A percentile compares a stretch with the other conserved stretches of the same genome.
These are phyloP conservation scores for Calonectria pteridis DNA, from an alignment of 2,329 filamentous ascomycete genomes.

Conservation along the genomic window DNA sequence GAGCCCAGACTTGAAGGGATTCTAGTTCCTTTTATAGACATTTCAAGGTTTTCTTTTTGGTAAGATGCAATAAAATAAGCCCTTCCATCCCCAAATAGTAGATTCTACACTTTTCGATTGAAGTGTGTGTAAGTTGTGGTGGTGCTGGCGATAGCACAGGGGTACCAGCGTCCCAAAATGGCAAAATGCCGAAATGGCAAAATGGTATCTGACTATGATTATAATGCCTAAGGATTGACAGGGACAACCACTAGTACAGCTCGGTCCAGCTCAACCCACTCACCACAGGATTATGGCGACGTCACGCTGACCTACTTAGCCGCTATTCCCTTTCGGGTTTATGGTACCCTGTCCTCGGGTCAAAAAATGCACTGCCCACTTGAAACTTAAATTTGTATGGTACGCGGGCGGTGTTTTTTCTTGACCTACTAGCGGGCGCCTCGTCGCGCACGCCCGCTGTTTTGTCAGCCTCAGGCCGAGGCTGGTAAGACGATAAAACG, in stretches of 20 bases:
- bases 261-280: neutral
- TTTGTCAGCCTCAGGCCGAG: neutral
- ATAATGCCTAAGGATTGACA: too few relatives aligned
- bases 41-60: neutral
- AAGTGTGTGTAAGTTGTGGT: neutral
- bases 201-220: neutral
- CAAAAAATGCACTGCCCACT: too few relatives aligned
- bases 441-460: neutral
- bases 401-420: too few relatives aligned
- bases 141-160: neutral
- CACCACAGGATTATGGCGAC: neutral
- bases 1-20: neutral
- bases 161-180: conserved; percentile 10
- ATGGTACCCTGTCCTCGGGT: conserved; percentile 20
- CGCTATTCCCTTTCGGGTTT: conserved; percentile 12
- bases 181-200: too few relatives aligned
- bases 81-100: neutral
- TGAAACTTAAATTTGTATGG: too few relatives aligned
- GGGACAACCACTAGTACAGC: neutral
- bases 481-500: neutral
- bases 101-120: neutral
- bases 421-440: too few relatives aligned
- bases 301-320: neutral
- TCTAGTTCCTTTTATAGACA: neutral
- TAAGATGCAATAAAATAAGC: neutral